Evolutionary conservation across 768 basidiomycete genomes (phyloP).

Genomic region (Tricholomella constricta): DNA sequence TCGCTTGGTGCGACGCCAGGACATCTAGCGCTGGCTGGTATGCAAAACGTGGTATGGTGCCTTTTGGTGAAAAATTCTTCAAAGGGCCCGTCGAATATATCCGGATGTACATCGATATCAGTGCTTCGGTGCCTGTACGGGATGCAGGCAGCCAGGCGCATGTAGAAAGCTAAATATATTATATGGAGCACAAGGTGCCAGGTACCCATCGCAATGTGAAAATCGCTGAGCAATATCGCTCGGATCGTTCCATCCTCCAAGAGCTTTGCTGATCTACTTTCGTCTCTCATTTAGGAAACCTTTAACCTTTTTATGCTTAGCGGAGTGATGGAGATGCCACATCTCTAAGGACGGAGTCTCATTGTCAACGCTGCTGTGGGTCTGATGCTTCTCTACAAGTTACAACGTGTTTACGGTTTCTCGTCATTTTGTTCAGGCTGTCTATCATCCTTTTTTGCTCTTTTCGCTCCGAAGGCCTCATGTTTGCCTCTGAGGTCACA

Average conservation of each 20-base stretch:
- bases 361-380: background rate
- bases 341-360: too few relatives aligned
- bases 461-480: background rate
- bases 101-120: slow-evolving; percentile 42
- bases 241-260: background rate
- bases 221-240: background rate
- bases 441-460: background rate
- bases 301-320: background rate
- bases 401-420: slow-evolving; percentile 2
- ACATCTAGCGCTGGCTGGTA: slow-evolving; percentile 43
- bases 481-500: slow-evolving; percentile 5
- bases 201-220: background rate
- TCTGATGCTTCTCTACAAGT: background rate
- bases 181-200: background rate
- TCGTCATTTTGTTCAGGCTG: background rate
- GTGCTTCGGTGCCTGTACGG: slow-evolving; percentile 3
- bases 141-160: background rate
- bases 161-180: background rate
- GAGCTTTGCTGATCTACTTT: background rate
- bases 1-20: slow-evolving; percentile 64
- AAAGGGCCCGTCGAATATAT: slow-evolving; percentile 58
- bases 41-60: slow-evolving; percentile 47
- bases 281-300: background rate
- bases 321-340: background rate
- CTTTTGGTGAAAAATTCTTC: slow-evolving; percentile 54